These are phyloP conservation scores for Zymoseptoria passerinii DNA, from an alignment of 2,329 filamentous ascomycete species.

Conservation along the genomic window DNA sequence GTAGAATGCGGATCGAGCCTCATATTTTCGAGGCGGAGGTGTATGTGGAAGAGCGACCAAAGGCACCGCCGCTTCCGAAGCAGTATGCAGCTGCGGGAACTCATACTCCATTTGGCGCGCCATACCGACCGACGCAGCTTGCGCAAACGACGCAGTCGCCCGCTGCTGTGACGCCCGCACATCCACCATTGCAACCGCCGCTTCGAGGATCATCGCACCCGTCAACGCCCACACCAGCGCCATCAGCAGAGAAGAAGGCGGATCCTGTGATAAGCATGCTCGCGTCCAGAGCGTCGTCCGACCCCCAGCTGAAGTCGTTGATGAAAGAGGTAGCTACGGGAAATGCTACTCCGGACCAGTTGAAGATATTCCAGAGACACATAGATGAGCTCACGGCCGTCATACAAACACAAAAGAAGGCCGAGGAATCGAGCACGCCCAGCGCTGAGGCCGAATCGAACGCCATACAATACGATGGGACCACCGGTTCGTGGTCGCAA, in stretches of 20 bases:
- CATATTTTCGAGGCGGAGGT: slow-evolving; percentile 70
- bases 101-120: slow-evolving; percentile 16
- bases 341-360: slow-evolving; percentile 60
- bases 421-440: slow-evolving; percentile 14
- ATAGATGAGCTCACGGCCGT: slow-evolving; percentile 67
- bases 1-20: slow-evolving; percentile 69
- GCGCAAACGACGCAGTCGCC: slow-evolving; percentile 15
- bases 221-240: slow-evolving; percentile 7
- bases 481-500: slow-evolving; percentile 7
- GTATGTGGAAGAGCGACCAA: slow-evolving; percentile 61
- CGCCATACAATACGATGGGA: slow-evolving; percentile 19
- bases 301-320: slow-evolving; percentile 63
- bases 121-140: slow-evolving; percentile 6
- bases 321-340: slow-evolving; percentile 80
- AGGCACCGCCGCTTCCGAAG: slow-evolving; percentile 35
- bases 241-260: slow-evolving; percentile 21
- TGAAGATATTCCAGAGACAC: slow-evolving; percentile 69
- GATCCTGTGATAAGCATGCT: slow-evolving; percentile 76
- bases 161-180: background rate
- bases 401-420: slow-evolving; percentile 34
- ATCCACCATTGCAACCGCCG: slow-evolving; percentile 3
- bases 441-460: slow-evolving; percentile 10
- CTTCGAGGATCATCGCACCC: background rate
- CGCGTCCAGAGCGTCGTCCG: slow-evolving; percentile 65
- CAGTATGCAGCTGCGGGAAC: slow-evolving; percentile 4